These are phyloP conservation scores for Whalleya microplaca DNA, from an alignment of 2,329 filamentous ascomycete species.

Conservation along the genomic window DNA sequence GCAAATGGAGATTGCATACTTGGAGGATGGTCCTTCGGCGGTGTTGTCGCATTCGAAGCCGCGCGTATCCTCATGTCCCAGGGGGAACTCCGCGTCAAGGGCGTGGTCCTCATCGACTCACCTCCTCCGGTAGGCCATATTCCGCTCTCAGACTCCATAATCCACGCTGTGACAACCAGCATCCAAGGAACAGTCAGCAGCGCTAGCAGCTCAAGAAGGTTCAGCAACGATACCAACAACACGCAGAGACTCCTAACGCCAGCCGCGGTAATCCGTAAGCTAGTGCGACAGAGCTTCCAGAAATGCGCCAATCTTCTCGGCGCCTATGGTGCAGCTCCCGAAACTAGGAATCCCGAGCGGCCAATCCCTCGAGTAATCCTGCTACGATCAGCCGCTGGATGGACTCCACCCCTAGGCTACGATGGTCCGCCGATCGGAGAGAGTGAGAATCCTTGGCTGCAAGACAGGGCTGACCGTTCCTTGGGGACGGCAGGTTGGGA, in stretches of 20 bases:
- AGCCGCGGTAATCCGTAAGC: neutral
- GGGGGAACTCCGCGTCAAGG: conserved; percentile 41
- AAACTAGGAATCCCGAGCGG: neutral
- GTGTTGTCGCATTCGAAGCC: conserved; percentile 57
- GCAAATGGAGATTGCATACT: conserved; percentile 50
- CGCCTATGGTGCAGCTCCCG: neutral
- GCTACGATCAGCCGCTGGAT: conserved; percentile 7
- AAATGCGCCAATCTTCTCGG: conserved; percentile 7
- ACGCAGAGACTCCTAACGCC: too few species aligned
- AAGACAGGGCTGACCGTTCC: conserved; percentile 1
- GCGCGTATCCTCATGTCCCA: conserved; percentile 43
- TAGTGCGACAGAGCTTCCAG: conserved; percentile 7
- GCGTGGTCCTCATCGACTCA: conserved; percentile 48
- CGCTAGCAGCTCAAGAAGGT: too few species aligned
- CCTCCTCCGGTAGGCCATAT: conserved; percentile 51
- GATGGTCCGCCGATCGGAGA: neutral
- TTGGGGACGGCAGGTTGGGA: conserved; percentile 9
- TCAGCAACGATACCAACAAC: too few species aligned
- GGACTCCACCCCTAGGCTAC: neutral
- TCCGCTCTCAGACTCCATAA: conserved; percentile 39
- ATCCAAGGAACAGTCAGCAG: too few species aligned
- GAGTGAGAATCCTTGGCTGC: conserved; percentile 12
- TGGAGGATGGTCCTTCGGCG: conserved; percentile 64
- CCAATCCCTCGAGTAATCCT: conserved; percentile 9
- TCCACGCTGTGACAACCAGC: conserved; percentile 3